Evolutionary conservation across 2,329 filamentous ascomycete genomes (phyloP).

Genomic region (Onygenales sp.): DNA sequence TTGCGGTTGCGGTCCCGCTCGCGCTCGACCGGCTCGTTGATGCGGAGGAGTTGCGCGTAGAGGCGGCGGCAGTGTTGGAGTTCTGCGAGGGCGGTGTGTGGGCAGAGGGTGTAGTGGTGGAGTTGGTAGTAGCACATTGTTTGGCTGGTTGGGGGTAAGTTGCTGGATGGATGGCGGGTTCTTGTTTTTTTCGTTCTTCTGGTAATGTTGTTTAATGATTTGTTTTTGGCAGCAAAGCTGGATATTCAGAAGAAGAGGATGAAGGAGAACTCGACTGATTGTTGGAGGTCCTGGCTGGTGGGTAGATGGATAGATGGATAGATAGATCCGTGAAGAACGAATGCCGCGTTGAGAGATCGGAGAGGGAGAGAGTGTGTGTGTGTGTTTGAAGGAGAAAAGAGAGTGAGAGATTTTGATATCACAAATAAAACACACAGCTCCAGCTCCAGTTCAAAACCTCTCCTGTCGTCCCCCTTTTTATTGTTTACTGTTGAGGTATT

Average conservation of each 20-base stretch:
- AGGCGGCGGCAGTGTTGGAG: conserved; percentile 16
- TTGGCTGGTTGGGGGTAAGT: too few relatives aligned
- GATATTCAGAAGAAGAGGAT: too few relatives aligned
- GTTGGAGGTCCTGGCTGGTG: background rate
- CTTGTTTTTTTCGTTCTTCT: background rate
- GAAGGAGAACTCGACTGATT: background rate
- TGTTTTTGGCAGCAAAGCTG: background rate
- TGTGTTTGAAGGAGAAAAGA: too few relatives aligned
- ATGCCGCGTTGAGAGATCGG: too few relatives aligned
- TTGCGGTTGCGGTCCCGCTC: background rate
- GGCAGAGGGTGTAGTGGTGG: background rate
- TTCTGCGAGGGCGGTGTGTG: conserved; percentile 11
- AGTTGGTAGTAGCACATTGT: conserved; percentile 24
- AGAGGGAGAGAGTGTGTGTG: too few relatives aligned
- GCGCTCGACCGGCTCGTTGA: conserved; percentile 19
- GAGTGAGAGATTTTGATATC: too few relatives aligned
- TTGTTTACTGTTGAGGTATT: too few relatives aligned
- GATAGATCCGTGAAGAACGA: too few relatives aligned
- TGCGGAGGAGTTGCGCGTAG: conserved; percentile 18
- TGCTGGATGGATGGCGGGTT: background rate
- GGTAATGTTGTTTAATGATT: background rate
- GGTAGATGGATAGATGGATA: background rate
- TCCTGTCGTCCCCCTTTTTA: too few relatives aligned
- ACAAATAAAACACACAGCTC: too few relatives aligned
- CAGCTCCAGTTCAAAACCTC: too few relatives aligned